Conservation (phyloP, 176 grass and related monocot genomes). For the Zea luxurians region DNA sequence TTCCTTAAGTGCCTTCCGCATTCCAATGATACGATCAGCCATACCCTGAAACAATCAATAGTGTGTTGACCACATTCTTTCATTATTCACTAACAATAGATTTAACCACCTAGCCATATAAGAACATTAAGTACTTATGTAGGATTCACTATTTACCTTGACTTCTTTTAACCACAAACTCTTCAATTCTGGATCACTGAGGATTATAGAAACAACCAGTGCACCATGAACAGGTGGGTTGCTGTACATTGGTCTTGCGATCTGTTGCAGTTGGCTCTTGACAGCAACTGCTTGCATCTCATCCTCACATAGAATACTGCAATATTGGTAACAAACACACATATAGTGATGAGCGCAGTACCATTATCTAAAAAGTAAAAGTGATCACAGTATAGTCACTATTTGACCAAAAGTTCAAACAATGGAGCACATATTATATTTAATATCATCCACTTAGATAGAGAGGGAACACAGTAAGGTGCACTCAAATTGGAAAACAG, state of each 20-base stretch:
- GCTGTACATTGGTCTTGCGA: conserved; percentile 97
- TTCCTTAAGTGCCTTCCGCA: conserved; percentile 78
- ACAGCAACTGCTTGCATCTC: conserved; percentile 87
- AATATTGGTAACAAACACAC: conserved; percentile 20
- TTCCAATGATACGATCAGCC: conserved; percentile 95
- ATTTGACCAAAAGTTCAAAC: conserved; percentile 5
- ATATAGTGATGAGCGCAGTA: background rate
- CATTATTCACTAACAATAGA: background rate
- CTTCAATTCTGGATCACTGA: conserved; percentile 86
- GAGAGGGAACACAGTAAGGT: background rate
- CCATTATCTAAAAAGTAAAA: background rate
- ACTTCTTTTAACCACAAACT: conserved; percentile 88
- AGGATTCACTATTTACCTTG: conserved; percentile 60
- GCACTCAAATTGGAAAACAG: background rate
- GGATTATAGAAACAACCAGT: conserved; percentile 84
- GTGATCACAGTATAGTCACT: conserved; percentile 2
- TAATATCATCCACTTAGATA: conserved; percentile 6
- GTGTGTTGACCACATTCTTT: conserved; percentile 5
- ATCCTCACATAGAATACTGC: conserved; percentile 91
- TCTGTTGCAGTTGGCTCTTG: conserved; percentile 95
- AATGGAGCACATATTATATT: background rate
- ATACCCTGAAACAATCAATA: conserved; percentile 59
- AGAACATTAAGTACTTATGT: background rate
- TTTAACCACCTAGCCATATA: background rate
- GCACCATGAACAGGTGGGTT: conserved; percentile 93